Evolutionary conservation across 768 basidiomycete genomes (phyloP).

Genomic region (Tulasnella sp.): DNA sequence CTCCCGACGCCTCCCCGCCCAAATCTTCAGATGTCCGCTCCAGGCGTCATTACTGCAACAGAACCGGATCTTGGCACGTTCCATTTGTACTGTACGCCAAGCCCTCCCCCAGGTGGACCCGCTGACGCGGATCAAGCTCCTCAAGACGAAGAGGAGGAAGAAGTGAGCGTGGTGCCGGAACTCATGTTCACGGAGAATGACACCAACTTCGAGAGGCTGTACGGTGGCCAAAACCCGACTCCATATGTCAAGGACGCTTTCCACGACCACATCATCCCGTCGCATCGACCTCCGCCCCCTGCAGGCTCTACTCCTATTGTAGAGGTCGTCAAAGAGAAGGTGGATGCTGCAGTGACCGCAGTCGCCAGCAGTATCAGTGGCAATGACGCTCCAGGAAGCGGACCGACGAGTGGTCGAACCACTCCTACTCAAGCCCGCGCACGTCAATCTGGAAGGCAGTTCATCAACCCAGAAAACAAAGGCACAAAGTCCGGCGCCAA

Average conservation of each 20-base stretch:
- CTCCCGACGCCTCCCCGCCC: slow-evolving; percentile 41
- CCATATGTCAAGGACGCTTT: slow-evolving; percentile 93
- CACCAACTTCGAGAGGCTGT: slow-evolving; percentile 87
- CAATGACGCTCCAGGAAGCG: neutral
- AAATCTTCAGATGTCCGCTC: slow-evolving; percentile 39
- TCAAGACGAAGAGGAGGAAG: slow-evolving; percentile 36
- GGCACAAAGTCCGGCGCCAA: slow-evolving; percentile 94
- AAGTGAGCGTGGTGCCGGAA: slow-evolving; percentile 66
- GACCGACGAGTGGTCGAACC: neutral
- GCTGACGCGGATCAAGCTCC: slow-evolving; percentile 40
- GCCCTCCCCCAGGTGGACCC: slow-evolving; percentile 79
- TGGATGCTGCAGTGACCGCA: slow-evolving; percentile 7
- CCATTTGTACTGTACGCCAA: slow-evolving; percentile 80
- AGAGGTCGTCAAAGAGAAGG: slow-evolving; percentile 16
- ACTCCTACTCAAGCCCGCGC: slow-evolving; percentile 11
- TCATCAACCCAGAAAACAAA: slow-evolving; percentile 73
- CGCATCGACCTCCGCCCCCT: slow-evolving; percentile 53
- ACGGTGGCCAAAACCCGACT: slow-evolving; percentile 74
- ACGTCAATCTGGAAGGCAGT: slow-evolving; percentile 26
- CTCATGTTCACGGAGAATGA: slow-evolving; percentile 95
- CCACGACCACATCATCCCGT: slow-evolving; percentile 90
- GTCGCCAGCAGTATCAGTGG: neutral
- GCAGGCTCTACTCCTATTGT: neutral
- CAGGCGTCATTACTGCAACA: slow-evolving; percentile 52
- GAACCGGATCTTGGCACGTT: slow-evolving; percentile 69